A percentile compares a stretch with the other conserved stretches of the same genome.
phyloP scores from a whole-genome alignment of 441 rosid genomes.

The Kokia cookei region DNA sequence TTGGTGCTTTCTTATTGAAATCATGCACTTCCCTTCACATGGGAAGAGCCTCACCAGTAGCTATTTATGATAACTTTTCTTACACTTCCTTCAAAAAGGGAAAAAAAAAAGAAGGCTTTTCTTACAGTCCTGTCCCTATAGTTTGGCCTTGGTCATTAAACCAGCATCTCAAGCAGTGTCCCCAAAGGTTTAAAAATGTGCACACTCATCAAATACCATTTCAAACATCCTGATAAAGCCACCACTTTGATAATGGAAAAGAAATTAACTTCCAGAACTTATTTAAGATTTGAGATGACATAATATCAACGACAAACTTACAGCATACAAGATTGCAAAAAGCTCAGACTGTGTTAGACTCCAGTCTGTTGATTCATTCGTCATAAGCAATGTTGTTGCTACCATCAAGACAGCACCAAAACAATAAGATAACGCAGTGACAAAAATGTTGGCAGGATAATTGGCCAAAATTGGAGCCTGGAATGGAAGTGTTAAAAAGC shows the following conservation, averaged over 20 bases:
- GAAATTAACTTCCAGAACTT: neutral
- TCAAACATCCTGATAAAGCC: neutral
- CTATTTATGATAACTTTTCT: no score
- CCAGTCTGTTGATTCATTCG: conserved; percentile 74
- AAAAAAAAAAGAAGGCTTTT: neutral
- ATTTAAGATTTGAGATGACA: neutral
- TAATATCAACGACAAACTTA: conserved; percentile 36
- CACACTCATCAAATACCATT: neutral
- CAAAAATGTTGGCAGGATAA: conserved; percentile 87
- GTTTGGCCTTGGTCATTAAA: neutral
- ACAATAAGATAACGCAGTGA: conserved; percentile 72
- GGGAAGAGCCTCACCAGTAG: neutral
- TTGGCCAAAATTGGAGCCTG: conserved; percentile 81
- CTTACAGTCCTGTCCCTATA: neutral
- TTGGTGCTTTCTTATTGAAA: neutral
- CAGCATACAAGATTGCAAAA: conserved; percentile 85
- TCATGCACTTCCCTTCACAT: neutral
- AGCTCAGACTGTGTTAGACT: conserved; percentile 69
- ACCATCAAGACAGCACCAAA: conserved; percentile 81
- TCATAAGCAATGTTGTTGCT: conserved; percentile 52
- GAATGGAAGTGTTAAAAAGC: conserved; percentile 25
- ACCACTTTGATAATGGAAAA: neutral
- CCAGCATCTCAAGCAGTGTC: neutral
- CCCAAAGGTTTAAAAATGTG: neutral
- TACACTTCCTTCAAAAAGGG: neutral